Evolutionary conservation across 768 basidiomycete species (phyloP), one percentile per base, ranked within the genome.

Genomic region (Fibroporia radiculosa): DNA sequence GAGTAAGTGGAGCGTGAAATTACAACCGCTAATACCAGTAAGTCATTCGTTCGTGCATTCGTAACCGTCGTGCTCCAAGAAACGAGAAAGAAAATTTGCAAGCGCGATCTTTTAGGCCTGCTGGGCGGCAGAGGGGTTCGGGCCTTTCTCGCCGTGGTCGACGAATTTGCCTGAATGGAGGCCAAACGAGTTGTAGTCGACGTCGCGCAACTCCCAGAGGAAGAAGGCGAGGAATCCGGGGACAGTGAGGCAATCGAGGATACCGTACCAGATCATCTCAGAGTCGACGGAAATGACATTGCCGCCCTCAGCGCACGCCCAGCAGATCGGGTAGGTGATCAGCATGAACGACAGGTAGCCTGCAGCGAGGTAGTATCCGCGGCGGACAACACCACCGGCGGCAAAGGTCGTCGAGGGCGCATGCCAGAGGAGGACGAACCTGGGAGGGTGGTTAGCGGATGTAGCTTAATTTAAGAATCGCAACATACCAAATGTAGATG

Each of bases 251-350:
- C 66, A 33, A 34, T 68, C 66, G 33, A 68, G 62, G 39, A 74
- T 61, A 41, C 73, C 74, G 54, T 74, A 74, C 51, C 64, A 68
- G 41, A 73, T 57, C 70, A 74, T 74, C 57, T 76, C 74, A 4
- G 62, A 56, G 37, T 69, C 65, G 22, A 70, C 66, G 7, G 66
- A 52, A 51, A 77, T 77, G 26, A 57, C 63, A 56, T 73, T 69
- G 4, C 62, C 60, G 13, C 74, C 72, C 39, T 75, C 74, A 18
- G 66, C 62, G 23, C 74, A 61, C 42, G 67, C 74, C 76, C 74
- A 77, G 33, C 65, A 66, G 45, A 77, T 66, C 13, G 77, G 72
- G 61, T 78, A 78, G 14, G 74, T 47, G 48, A 70, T 44, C 71
- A 72, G 75, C 50, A 77, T 62, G 56, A 74, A 64, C 10, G 68